Conservation (phyloP, 129 eudicot genomes). For the Arctium minus region DNA sequence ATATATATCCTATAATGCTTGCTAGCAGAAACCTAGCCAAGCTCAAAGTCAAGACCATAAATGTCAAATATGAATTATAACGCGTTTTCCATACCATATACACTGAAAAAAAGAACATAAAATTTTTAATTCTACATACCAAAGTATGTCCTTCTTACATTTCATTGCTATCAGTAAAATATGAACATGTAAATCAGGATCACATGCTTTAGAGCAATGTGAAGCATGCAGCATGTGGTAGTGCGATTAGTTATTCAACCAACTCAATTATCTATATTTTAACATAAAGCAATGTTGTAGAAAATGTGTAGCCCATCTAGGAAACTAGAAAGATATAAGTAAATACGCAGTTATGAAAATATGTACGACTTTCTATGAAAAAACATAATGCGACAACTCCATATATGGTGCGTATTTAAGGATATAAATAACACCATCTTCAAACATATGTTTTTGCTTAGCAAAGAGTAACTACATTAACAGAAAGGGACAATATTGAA, state of each 20-base stretch:
- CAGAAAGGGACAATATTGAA: background rate
- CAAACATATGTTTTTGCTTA: background rate
- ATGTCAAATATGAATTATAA: background rate
- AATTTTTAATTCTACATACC: background rate
- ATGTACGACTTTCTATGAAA: background rate
- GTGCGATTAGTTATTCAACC: background rate
- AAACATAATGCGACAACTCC: background rate
- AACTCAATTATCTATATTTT: background rate
- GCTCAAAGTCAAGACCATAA: background rate
- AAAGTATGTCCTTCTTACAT: background rate
- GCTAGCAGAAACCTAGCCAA: background rate
- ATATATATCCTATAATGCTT: background rate
- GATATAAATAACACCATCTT: background rate
- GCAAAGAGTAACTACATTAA: background rate
- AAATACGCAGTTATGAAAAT: background rate
- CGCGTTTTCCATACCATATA: background rate
- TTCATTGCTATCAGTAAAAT: background rate
- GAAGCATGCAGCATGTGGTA: background rate
- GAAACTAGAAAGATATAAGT: background rate
- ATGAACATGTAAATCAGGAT: background rate
- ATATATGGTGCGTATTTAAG: background rate
- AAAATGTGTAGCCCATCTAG: background rate
- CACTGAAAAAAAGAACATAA: background rate
- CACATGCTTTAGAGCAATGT: background rate
- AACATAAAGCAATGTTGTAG: background rate